A percentile compares a stretch with the other conserved stretches of the same genome.
Evolutionary conservation across 2,329 filamentous ascomycete species (phyloP).

Genomic region (Aspergillus bombycis): DNA sequence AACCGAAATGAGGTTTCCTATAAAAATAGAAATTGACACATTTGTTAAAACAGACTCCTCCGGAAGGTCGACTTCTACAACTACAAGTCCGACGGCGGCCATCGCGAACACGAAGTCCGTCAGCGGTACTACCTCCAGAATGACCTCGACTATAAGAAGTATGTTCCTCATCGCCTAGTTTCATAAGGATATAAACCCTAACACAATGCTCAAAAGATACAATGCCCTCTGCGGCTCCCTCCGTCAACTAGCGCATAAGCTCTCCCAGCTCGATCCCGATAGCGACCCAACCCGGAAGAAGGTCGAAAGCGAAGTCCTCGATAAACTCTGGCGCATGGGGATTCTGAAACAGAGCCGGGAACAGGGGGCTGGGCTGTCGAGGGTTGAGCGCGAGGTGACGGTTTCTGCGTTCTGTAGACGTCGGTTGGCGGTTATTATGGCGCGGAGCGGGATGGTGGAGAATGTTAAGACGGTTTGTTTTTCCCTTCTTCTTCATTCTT

Average conservation of each 20-base stretch:
- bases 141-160: constrained; percentile 77
- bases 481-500: constrained; percentile 4
- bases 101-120: constrained; percentile 79
- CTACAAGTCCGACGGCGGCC: constrained; percentile 84
- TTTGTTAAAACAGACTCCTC: constrained; percentile 60
- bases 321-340: constrained; percentile 93
- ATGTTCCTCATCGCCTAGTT: constrained; percentile 26
- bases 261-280: constrained; percentile 77
- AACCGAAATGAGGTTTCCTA: too few species aligned
- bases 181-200: not conserved
- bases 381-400: constrained; percentile 83
- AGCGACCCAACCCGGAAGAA: constrained; percentile 77
- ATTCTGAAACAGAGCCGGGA: constrained; percentile 75
- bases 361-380: constrained; percentile 68
- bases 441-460: constrained; percentile 86
- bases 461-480: constrained; percentile 72
- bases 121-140: constrained; percentile 91
- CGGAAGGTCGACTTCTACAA: constrained; percentile 91
- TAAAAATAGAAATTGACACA: constrained; percentile 6
- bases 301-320: constrained; percentile 82
- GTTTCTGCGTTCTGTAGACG: constrained; percentile 87
- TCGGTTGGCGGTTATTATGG: constrained; percentile 88
- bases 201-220: constrained; percentile 12
- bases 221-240: constrained; percentile 75
- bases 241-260: constrained; percentile 84